A percentile compares a stretch with the other conserved stretches of the same genome.
Evolutionary conservation across 257 asterid genomes (phyloP).

Genomic region (Echium plantagineum): DNA sequence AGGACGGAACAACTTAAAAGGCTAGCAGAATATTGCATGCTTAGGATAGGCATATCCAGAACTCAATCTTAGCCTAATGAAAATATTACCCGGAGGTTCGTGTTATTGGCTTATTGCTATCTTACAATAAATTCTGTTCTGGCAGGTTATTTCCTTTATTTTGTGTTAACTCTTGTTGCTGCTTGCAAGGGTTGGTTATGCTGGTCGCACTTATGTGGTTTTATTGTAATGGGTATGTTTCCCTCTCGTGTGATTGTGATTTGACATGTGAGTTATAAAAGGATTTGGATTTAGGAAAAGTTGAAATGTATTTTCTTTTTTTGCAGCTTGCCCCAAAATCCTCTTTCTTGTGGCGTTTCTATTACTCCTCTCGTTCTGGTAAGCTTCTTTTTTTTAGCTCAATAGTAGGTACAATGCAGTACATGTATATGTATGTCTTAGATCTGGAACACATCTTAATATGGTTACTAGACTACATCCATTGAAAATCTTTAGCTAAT

Average conservation of each 20-base stretch:
- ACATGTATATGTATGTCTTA: not conserved
- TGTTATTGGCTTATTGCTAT: not conserved
- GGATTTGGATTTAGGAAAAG: conserved; percentile 3
- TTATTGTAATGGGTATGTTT: conserved; percentile 71
- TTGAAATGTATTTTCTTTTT: conserved; percentile 11
- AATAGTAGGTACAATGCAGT: not conserved
- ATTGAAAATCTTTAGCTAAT: no score
- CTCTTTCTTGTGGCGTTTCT: conserved; percentile 75
- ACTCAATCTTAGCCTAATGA: not conserved
- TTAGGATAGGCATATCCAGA: no score
- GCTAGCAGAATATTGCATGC: not conserved
- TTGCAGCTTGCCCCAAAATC: conserved; percentile 84
- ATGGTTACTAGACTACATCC: no score
- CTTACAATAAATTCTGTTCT: conserved; percentile 16
- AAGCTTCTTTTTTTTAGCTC: conserved; percentile 17
- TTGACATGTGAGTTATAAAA: conserved; percentile 6
- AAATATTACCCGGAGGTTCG: not conserved
- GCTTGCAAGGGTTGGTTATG: conserved; percentile 86
- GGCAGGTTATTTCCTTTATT: conserved; percentile 83
- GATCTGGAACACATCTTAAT: no score
- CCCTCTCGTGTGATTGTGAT: not conserved
- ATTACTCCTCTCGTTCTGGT: conserved; percentile 87
- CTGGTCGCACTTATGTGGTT: conserved; percentile 89
- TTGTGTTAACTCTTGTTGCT: conserved; percentile 62
- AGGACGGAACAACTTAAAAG: not conserved